These are phyloP conservation scores for Vitis amurensis DNA, from an alignment of 164 flowering plant genomes.

Conservation along the genomic window DNA sequence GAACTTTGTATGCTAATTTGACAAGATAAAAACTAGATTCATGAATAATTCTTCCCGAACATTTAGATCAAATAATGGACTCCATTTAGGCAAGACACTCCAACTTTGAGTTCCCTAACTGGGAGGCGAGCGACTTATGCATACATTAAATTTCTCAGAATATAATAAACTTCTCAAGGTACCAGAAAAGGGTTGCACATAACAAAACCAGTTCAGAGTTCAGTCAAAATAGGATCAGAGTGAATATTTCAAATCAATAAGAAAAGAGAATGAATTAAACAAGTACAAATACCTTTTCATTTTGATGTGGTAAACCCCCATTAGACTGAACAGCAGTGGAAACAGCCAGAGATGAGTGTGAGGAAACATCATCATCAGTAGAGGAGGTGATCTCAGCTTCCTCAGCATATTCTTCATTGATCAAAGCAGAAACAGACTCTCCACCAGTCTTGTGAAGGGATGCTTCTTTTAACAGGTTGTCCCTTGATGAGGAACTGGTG, in stretches of 20 bases:
- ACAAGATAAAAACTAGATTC: no score
- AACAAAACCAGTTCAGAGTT: background rate
- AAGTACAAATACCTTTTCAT: slow-evolving; percentile 27
- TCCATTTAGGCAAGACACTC: background rate
- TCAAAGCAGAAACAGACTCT: slow-evolving; percentile 43
- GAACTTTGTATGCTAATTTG: background rate
- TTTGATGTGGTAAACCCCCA: slow-evolving; percentile 23
- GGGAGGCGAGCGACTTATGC: background rate
- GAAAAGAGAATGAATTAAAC: background rate
- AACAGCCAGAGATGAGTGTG: slow-evolving; percentile 31
- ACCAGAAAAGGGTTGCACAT: no score
- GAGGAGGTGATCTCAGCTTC: slow-evolving; percentile 38
- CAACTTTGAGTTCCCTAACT: background rate
- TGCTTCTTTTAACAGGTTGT: slow-evolving; percentile 12
- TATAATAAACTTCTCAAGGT: no score
- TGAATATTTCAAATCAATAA: background rate
- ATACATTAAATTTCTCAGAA: no score
- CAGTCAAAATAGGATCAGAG: background rate
- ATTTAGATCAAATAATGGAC: background rate
- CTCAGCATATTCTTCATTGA: slow-evolving; percentile 44
- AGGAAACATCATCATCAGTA: slow-evolving; percentile 48
- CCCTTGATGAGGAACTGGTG: slow-evolving; percentile 13
- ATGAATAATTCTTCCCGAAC: no score
- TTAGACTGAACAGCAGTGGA: slow-evolving; percentile 22
- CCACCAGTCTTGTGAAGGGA: slow-evolving; percentile 21